Conservation (phyloP, 495 filamentous ascomycete species). For the Hyaloscypha variabilis region DNA sequence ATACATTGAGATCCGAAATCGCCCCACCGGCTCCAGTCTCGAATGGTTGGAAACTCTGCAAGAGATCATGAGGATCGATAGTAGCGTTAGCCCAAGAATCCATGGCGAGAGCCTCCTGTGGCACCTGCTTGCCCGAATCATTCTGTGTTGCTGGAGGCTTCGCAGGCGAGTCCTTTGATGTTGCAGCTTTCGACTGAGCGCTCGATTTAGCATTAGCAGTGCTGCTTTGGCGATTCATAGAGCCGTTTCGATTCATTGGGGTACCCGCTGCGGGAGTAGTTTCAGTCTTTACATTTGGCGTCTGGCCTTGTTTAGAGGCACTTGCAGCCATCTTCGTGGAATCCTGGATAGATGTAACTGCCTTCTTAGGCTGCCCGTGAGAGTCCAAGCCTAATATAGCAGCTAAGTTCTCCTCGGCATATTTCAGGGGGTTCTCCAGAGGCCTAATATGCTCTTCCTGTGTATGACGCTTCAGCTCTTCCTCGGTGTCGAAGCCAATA, state of each 20-base stretch:
- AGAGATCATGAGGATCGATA: slow-evolving; percentile 49
- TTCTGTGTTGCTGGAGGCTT: slow-evolving; percentile 27
- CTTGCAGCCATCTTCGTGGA: slow-evolving; percentile 26
- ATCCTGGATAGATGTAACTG: slow-evolving; percentile 14
- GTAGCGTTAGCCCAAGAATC: slow-evolving; percentile 42
- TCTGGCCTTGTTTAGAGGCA: slow-evolving; percentile 45
- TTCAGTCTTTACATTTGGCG: slow-evolving; percentile 40
- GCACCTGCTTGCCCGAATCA: slow-evolving; percentile 13
- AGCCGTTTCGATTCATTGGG: slow-evolving; percentile 49
- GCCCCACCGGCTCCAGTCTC: slow-evolving; percentile 43
- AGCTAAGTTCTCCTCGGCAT: slow-evolving; percentile 47
- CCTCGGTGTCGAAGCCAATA: slow-evolving; percentile 55
- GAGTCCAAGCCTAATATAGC: slow-evolving; percentile 45
- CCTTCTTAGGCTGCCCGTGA: slow-evolving; percentile 42
- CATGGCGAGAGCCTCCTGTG: slow-evolving; percentile 26
- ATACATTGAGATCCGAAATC: slow-evolving; percentile 48
- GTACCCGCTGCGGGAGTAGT: slow-evolving; percentile 34
- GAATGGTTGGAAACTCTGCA: slow-evolving; percentile 36
- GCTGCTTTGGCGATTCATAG: slow-evolving; percentile 51
- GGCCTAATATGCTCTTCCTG: slow-evolving; percentile 58
- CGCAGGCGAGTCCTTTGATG: slow-evolving; percentile 19
- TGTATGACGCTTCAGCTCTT: slow-evolving; percentile 51
- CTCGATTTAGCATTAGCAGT: slow-evolving; percentile 35
- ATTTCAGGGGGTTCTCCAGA: slow-evolving; percentile 54
- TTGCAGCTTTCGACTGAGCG: slow-evolving; percentile 12